These are phyloP conservation scores for Scedosporium dehoogii DNA, from an alignment of 2,329 filamentous ascomycete species.

Conservation along the genomic window DNA sequence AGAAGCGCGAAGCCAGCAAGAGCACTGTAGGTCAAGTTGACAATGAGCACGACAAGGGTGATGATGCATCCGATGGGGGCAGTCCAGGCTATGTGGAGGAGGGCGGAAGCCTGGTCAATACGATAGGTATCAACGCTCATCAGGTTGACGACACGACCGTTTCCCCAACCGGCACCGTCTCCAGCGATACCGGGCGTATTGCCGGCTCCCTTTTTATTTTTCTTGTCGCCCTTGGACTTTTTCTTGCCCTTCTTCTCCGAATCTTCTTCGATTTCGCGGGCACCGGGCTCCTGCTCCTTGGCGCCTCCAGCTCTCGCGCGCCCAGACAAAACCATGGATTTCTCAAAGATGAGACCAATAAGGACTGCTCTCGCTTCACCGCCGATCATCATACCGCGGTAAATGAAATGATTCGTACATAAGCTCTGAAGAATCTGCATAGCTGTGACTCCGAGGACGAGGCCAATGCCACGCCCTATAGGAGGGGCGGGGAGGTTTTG, in stretches of 20 bases:
- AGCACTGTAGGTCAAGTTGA: constrained; percentile 86
- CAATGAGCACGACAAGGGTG: constrained; percentile 66
- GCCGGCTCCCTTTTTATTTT: constrained; percentile 25
- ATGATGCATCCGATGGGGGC: constrained; percentile 69
- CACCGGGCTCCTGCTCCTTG: constrained; percentile 33
- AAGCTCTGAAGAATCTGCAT: constrained; percentile 82
- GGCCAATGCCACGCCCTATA: constrained; percentile 67
- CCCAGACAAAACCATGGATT: constrained; percentile 80
- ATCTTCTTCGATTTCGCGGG: constrained; percentile 31
- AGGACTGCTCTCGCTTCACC: constrained; percentile 73
- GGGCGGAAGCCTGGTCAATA: constrained; percentile 74
- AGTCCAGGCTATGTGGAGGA: constrained; percentile 90
- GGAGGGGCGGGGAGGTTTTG: constrained; percentile 45
- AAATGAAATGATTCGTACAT: constrained; percentile 84
- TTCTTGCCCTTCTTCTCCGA: constrained; percentile 19
- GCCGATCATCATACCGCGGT: constrained; percentile 83
- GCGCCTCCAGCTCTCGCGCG: constrained; percentile 75
- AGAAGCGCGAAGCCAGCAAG: constrained; percentile 80
- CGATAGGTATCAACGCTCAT: constrained; percentile 96
- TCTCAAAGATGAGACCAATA: constrained; percentile 83
- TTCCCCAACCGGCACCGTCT: constrained; percentile 79
- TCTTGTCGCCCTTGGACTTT: constrained; percentile 29
- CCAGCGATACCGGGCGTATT: constrained; percentile 42
- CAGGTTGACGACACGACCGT: constrained; percentile 81
- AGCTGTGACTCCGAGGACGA: constrained; percentile 71